Evolutionary conservation across 2,329 filamentous ascomycete genomes (phyloP).

Genomic region (Mariannaea sp.): DNA sequence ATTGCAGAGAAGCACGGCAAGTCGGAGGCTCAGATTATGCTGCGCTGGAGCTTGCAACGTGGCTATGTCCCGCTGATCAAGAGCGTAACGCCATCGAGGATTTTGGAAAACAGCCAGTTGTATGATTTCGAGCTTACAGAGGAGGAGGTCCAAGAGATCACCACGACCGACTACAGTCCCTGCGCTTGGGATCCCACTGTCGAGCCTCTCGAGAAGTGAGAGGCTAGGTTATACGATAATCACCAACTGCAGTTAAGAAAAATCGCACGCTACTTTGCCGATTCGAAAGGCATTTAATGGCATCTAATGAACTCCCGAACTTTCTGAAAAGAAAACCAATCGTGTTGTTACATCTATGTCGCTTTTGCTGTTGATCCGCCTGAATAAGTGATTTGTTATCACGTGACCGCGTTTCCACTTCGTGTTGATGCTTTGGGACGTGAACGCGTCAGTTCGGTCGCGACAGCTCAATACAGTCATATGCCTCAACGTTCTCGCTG

Average conservation of each 20-base stretch:
- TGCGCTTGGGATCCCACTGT: constrained; percentile 62
- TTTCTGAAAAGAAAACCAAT: too few relatives aligned
- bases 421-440: constrained; percentile 30
- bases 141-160: constrained; percentile 57
- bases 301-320: too few relatives aligned
- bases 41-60: constrained; percentile 84
- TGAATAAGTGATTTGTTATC: too few relatives aligned
- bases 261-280: too few relatives aligned
- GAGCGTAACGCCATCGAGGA: constrained; percentile 70
- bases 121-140: constrained; percentile 60
- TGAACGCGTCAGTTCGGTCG: constrained; percentile 10
- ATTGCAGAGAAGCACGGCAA: constrained; percentile 75
- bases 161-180: constrained; percentile 58
- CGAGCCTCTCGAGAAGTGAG: constrained; percentile 50
- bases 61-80: constrained; percentile 75
- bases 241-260: too few relatives aligned
- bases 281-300: too few relatives aligned
- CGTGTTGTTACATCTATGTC: too few relatives aligned
- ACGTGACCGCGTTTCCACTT: constrained; percentile 37
- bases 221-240: background rate
- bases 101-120: constrained; percentile 64
- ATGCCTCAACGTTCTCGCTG: background rate
- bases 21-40: constrained; percentile 74
- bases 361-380: background rate
- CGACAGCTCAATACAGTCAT: background rate